These are phyloP conservation scores for Flaveria ramosissima DNA, from an alignment of 129 eudicot species.

Conservation along the genomic window DNA sequence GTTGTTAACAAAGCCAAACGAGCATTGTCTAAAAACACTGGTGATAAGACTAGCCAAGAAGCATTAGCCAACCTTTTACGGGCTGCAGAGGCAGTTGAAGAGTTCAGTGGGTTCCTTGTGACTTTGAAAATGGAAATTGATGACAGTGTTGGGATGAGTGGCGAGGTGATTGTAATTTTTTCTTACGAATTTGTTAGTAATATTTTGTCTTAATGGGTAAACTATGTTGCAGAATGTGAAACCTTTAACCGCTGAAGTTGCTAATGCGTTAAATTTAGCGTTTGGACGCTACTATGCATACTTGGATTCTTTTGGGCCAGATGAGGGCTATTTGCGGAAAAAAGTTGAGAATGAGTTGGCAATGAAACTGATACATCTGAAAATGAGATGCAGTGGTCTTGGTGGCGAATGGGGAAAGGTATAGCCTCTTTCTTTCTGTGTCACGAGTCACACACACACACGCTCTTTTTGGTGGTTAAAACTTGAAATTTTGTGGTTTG, in stretches of 20 bases:
- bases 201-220: slow-evolving; percentile 17
- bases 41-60: slow-evolving; percentile 73
- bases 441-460: background rate
- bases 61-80: slow-evolving; percentile 74
- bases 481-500: background rate
- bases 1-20: slow-evolving; percentile 57
- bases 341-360: slow-evolving; percentile 92
- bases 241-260: slow-evolving; percentile 56
- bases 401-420: slow-evolving; percentile 97
- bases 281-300: slow-evolving; percentile 72
- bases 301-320: slow-evolving; percentile 83
- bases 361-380: slow-evolving; percentile 72
- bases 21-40: slow-evolving; percentile 72
- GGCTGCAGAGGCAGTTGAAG: slow-evolving; percentile 96
- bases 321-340: slow-evolving; percentile 74
- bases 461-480: background rate
- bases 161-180: slow-evolving; percentile 59
- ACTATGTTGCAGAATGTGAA: slow-evolving; percentile 69
- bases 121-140: slow-evolving; percentile 85
- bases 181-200: background rate
- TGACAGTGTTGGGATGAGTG: slow-evolving; percentile 80
- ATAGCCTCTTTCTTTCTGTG: slow-evolving; percentile 24
- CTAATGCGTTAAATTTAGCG: slow-evolving; percentile 56
- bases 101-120: slow-evolving; percentile 73
- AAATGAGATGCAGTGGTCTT: slow-evolving; percentile 93